These are phyloP conservation scores for Catenaria anguillulae DNA, from an alignment of 371 early-diverging fungal species.

Conservation along the genomic window DNA sequence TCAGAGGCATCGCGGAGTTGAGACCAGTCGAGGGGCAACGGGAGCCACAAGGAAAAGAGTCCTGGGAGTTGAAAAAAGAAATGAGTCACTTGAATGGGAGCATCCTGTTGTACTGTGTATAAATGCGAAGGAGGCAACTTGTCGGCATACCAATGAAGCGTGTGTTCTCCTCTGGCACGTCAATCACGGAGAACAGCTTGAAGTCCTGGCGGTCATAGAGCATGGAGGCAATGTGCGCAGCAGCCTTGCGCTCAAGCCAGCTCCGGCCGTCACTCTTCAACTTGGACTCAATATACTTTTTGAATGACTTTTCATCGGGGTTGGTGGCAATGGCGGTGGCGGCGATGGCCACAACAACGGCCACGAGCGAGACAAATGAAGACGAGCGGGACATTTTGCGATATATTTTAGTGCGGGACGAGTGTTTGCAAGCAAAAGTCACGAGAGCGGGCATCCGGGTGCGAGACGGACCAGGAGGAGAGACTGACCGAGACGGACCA, in stretches of 20 bases:
- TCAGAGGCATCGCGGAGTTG: neutral
- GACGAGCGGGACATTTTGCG: too few species aligned
- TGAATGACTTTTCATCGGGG: constrained; percentile 1
- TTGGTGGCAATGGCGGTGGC: constrained; percentile 1
- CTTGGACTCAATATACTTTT: constrained; percentile 2
- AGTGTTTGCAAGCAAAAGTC: too few species aligned
- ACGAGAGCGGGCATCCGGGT: too few species aligned
- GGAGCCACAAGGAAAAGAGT: neutral
- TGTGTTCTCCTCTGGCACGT: constrained; percentile 6
- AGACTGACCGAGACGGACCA: too few species aligned
- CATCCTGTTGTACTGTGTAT: too few species aligned
- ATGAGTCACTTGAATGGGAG: neutral
- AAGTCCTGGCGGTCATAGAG: constrained; percentile 6
- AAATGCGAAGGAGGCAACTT: neutral
- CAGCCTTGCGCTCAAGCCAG: constrained; percentile 1
- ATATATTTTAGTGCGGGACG: too few species aligned
- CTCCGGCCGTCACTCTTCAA: neutral
- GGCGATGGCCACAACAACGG: neutral
- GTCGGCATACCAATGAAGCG: neutral
- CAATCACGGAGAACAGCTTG: constrained; percentile 6
- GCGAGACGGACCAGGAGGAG: too few species aligned
- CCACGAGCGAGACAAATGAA: too few species aligned
- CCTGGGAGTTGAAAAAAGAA: neutral
- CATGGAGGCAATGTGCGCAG: neutral
- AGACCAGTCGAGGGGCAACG: neutral